Conservation (phyloP, 768 basidiomycete genomes). For the Hypholoma fasciculare region DNA sequence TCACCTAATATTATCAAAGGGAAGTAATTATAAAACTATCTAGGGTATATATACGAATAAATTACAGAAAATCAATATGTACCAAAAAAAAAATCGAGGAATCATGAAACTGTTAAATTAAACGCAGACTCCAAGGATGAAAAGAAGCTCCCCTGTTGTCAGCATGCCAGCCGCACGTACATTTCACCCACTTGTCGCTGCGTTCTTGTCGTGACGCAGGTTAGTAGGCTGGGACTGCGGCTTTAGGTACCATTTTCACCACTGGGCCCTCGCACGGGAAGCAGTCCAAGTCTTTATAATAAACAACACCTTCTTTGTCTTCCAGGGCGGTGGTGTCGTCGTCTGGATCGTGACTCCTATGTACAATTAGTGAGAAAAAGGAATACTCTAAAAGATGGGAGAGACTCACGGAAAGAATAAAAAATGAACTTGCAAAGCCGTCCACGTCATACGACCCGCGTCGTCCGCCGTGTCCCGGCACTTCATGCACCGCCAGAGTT, state of each 20-base stretch:
- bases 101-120: too few relatives aligned
- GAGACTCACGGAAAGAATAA: conserved; percentile 8
- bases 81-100: too few relatives aligned
- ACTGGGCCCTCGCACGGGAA: conserved; percentile 12
- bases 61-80: too few relatives aligned
- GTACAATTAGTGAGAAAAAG: neutral
- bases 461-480: conserved; percentile 25
- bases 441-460: conserved; percentile 19
- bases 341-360: neutral
- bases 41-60: too few relatives aligned
- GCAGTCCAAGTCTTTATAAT: conserved; percentile 14
- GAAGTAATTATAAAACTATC: too few relatives aligned
- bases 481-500: conserved; percentile 27
- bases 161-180: too few relatives aligned
- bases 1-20: too few relatives aligned
- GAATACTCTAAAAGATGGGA: neutral
- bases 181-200: too few relatives aligned
- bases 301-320: conserved; percentile 3
- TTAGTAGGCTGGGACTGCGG: too few relatives aligned
- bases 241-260: conserved; percentile 10
- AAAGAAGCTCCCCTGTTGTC: too few relatives aligned
- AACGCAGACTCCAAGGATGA: too few relatives aligned
- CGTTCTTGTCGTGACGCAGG: too few relatives aligned
- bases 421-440: conserved; percentile 17
- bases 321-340: neutral